phyloP scores from a whole-genome alignment of 2,329 filamentous ascomycete species.

The Dissoconium aciculare region DNA sequence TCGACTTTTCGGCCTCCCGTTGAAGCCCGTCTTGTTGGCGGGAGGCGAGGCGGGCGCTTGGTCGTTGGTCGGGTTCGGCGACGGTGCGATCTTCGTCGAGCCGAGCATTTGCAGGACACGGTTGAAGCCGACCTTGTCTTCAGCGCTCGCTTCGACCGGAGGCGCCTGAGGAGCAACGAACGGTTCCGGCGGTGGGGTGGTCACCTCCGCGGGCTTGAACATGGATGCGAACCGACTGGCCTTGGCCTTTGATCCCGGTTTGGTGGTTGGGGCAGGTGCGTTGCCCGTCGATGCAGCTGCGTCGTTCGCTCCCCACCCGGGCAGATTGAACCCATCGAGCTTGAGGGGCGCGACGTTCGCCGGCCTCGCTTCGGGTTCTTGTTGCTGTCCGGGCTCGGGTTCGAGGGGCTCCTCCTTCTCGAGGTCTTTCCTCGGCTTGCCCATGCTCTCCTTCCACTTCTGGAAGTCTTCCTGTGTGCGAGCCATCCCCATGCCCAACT shows the following conservation, averaged over 20 bases:
- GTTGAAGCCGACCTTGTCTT: slow-evolving; percentile 69
- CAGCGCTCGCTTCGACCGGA: slow-evolving; percentile 32
- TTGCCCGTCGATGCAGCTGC: slow-evolving; percentile 26
- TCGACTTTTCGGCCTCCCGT: slow-evolving; percentile 20
- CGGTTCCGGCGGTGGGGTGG: slow-evolving; percentile 9
- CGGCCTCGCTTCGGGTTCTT: slow-evolving; percentile 9
- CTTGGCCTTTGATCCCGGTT: slow-evolving; percentile 44
- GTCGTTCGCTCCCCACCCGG: slow-evolving; percentile 39
- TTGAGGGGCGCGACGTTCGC: slow-evolving; percentile 45
- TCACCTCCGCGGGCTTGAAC: slow-evolving; percentile 24
- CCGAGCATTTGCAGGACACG: slow-evolving; percentile 65
- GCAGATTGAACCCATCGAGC: slow-evolving; percentile 55
- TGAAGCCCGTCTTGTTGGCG: slow-evolving; percentile 12
- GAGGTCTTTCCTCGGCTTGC: slow-evolving; percentile 33
- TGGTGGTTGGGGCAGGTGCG: slow-evolving; percentile 16
- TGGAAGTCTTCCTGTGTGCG: slow-evolving; percentile 86
- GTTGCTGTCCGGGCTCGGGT: slow-evolving; percentile 9
- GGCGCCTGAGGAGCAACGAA: slow-evolving; percentile 7
- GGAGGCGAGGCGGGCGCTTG: slow-evolving; percentile 16
- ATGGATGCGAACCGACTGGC: slow-evolving; percentile 79
- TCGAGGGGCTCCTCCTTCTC: slow-evolving; percentile 16
- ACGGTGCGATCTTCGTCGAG: slow-evolving; percentile 25
- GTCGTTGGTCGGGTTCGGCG: slow-evolving; percentile 8
- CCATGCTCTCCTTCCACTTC: slow-evolving; percentile 88
- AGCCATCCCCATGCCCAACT: slow-evolving; percentile 21